Evolutionary conservation across 805 yeast species (phyloP).

Genomic region (Kazachstania viticola): DNA sequence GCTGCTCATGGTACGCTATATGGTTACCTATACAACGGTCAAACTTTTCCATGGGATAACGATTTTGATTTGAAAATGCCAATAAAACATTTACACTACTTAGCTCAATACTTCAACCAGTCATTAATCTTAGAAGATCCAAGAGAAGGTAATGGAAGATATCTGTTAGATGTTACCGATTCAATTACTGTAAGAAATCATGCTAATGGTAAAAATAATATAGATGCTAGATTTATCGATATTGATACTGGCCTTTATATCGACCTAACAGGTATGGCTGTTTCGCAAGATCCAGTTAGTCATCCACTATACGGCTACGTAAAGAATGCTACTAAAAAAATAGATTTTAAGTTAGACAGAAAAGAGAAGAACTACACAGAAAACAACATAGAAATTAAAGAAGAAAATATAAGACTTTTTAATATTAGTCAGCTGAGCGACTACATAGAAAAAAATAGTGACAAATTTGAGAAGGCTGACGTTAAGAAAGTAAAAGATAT

Average conservation of each 20-base stretch:
- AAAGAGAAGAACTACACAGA: background rate
- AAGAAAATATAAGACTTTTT: constrained; percentile 1
- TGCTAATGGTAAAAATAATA: constrained; percentile 51
- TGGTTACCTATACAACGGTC: constrained; percentile 56
- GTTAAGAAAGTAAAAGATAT: constrained; percentile 6
- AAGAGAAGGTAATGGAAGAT: constrained; percentile 45
- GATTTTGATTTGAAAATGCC: constrained; percentile 60
- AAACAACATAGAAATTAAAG: constrained; percentile 1
- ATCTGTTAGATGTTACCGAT: constrained; percentile 38
- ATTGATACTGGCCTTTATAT: constrained; percentile 58
- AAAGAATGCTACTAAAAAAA: constrained; percentile 2
- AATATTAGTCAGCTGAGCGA: constrained; percentile 6
- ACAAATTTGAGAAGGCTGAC: constrained; percentile 6
- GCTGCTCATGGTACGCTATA: constrained; percentile 55
- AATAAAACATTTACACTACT: constrained; percentile 31
- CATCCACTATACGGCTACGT: constrained; percentile 6
- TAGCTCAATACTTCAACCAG: constrained; percentile 33
- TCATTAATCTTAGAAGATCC: constrained; percentile 37
- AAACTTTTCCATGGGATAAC: constrained; percentile 54
- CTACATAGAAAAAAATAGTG: constrained; percentile 5
- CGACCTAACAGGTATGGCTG: constrained; percentile 58
- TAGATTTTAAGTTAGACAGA: constrained; percentile 2
- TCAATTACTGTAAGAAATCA: constrained; percentile 43
- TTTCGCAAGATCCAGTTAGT: constrained; percentile 27
- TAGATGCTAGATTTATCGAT: constrained; percentile 66